Conservation (phyloP, 2,329 filamentous ascomycete genomes). For the Fusarium azukiicola region DNA sequence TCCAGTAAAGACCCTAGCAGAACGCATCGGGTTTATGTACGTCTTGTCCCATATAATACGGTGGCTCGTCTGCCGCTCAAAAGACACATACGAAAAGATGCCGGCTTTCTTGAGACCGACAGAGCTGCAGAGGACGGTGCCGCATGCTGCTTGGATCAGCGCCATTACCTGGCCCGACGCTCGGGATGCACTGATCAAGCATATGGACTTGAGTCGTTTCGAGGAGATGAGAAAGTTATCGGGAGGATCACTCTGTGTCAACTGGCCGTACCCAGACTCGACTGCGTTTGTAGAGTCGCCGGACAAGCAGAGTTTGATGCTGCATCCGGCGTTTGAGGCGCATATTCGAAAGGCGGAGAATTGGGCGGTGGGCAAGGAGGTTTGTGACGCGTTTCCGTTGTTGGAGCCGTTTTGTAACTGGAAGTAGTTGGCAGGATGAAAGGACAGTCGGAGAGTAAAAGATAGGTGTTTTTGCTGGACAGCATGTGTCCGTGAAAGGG, state of each 20-base stretch:
- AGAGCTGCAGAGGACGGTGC: not conserved
- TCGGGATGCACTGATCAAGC: slow-evolving; percentile 4
- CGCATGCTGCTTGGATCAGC: slow-evolving; percentile 12
- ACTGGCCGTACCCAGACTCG: slow-evolving; percentile 15
- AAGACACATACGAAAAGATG: slow-evolving; percentile 17
- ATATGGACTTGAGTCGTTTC: slow-evolving; percentile 5
- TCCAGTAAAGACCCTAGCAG: not conserved
- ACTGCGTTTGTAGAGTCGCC: slow-evolving; percentile 19
- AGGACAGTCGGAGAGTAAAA: not conserved
- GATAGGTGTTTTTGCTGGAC: too few relatives aligned
- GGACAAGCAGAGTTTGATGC: slow-evolving; percentile 13
- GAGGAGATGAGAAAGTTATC: not conserved
- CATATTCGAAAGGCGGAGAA: slow-evolving; percentile 13
- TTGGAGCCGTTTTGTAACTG: not conserved
- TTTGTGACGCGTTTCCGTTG: not conserved
- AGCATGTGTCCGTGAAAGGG: too few relatives aligned
- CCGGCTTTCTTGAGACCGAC: slow-evolving; percentile 9
- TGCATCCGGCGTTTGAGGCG: slow-evolving; percentile 15
- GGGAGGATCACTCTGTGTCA: not conserved
- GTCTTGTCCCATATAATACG: not conserved
- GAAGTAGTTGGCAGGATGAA: not conserved
- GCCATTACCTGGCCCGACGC: not conserved
- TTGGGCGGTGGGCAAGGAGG: not conserved
- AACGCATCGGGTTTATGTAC: slow-evolving; percentile 11
- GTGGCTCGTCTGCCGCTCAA: slow-evolving; percentile 5